Evolutionary conservation across 768 basidiomycete genomes (phyloP).

Genomic region (Serendipita vermifera): DNA sequence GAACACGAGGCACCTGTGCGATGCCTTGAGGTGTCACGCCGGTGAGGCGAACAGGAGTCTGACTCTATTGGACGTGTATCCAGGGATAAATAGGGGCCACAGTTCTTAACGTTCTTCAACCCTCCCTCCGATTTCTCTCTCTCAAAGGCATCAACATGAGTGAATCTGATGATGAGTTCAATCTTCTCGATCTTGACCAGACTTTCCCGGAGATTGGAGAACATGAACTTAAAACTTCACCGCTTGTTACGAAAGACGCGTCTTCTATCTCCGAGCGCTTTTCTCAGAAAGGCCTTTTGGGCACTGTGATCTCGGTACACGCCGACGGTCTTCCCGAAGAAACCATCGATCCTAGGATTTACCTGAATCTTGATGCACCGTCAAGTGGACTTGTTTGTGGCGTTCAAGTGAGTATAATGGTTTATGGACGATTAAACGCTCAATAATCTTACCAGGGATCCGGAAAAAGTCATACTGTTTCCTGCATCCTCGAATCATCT

Average conservation of each 20-base stretch:
- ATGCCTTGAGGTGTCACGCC: no score
- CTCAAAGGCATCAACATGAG: no score
- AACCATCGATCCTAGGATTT: not conserved
- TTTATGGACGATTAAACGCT: not conserved
- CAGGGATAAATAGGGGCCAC: no score
- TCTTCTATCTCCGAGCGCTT: not conserved
- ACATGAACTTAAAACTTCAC: not conserved
- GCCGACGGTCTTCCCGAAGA: not conserved
- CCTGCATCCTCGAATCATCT: conserved; percentile 57
- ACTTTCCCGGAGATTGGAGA: not conserved
- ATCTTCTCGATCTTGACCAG: not conserved
- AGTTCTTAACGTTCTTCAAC: no score
- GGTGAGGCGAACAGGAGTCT: no score
- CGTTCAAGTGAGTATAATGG: conserved; percentile 18
- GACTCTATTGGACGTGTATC: no score
- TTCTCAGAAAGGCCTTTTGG: not conserved
- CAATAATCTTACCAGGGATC: conserved; percentile 32
- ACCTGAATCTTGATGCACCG: conserved; percentile 37
- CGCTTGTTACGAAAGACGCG: not conserved
- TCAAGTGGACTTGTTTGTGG: conserved; percentile 67
- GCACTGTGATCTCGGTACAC: not conserved
- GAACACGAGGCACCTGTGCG: no score
- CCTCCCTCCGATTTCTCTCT: no score
- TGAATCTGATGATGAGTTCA: not conserved
- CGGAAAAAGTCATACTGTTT: conserved; percentile 61